A percentile compares a stretch with the other conserved stretches of the same genome.
Evolutionary conservation across 139 green algal genomes (phyloP).

Genomic region (Coccomyxa sp.): DNA sequence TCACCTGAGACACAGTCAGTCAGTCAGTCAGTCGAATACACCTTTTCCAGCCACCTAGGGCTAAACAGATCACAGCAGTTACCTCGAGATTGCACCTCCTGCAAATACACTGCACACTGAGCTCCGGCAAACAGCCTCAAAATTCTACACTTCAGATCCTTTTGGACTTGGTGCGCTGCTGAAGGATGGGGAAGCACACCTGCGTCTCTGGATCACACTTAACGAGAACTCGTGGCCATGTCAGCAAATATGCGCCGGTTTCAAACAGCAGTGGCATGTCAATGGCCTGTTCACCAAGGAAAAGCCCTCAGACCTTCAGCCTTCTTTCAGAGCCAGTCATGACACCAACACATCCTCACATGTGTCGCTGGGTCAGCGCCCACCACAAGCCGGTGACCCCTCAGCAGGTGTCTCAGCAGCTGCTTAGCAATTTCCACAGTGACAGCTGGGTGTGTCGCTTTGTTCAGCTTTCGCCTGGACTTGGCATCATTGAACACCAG

Average conservation of each 20-base stretch:
- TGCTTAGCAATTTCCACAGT: conserved; percentile 35
- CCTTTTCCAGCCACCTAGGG: too few relatives aligned
- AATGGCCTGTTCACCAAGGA: conserved; percentile 53
- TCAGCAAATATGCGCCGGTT: conserved; percentile 38
- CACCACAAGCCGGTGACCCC: conserved; percentile 38
- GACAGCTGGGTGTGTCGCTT: conserved; percentile 65
- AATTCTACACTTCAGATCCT: too few relatives aligned
- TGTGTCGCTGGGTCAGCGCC: neutral
- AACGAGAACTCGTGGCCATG: conserved; percentile 49
- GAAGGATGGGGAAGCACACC: neutral
- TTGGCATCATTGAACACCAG: conserved; percentile 59
- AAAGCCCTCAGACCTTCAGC: neutral
- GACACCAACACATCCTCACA: too few relatives aligned
- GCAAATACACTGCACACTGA: too few relatives aligned
- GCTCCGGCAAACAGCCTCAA: too few relatives aligned
- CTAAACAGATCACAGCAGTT: neutral
- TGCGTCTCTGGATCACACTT: conserved; percentile 15
- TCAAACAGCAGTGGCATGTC: conserved; percentile 90
- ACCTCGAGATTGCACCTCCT: neutral
- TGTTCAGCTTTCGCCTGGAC: conserved; percentile 55
- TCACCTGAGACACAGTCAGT: conserved; percentile 44
- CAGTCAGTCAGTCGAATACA: too few relatives aligned
- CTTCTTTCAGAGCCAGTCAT: too few relatives aligned
- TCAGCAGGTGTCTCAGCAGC: conserved; percentile 46
- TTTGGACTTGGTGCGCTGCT: too few relatives aligned